Evolutionary conservation across 305 asterid genomes (phyloP), one percentile per base, ranked within the genome.

Genomic region (Ajuga reptans): DNA sequence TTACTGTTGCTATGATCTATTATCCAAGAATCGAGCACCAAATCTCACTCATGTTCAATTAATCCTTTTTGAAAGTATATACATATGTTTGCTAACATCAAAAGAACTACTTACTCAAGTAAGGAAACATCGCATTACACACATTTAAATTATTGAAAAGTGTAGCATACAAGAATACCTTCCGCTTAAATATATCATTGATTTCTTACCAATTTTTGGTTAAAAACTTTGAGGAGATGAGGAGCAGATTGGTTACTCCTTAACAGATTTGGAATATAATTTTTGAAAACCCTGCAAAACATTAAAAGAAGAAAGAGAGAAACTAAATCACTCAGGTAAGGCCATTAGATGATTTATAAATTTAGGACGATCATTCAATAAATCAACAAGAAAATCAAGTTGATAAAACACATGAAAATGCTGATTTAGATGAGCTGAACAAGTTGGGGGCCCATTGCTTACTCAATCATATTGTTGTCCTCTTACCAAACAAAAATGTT

Each of bases 241-340:
- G 77, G 80, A 57, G 85, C 77, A 47, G 90, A 80, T 74, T 73
- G 85, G 61, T 80, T 77, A 53, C 84, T 83, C 83, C 75, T 77
- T 69, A 92, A 78, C 72, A 92, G 59, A 67, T 82, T 81, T 53
- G 92, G 96, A 76, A 92, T 76, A 77, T 84, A 79, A 81, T 88
- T 88, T 78, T 84, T 87, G 84, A 90, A 92, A 76, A 87, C 93
- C 98, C 98, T 90, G 89, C 68, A 79, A 74, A 74, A 49, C 27
- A 69, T 52, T 69, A 17, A 57, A 59, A 43, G 37, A 75, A 21
- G 69, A 37, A 47, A 71, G 54, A 8, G 65, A 54, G 24, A 72
- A 54, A 53, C 10, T 49, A 60, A 66, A 50, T 53, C 59, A 53
- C 37, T 53, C n/a, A 42, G 64, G 53, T 64, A 66, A 69, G 42